Percentiles rank a stretch among this genome's conserved stretches.
These are phyloP conservation scores for Petunia hybrid DNA, from an alignment of 305 asterid genomes.

Conservation along the genomic window DNA sequence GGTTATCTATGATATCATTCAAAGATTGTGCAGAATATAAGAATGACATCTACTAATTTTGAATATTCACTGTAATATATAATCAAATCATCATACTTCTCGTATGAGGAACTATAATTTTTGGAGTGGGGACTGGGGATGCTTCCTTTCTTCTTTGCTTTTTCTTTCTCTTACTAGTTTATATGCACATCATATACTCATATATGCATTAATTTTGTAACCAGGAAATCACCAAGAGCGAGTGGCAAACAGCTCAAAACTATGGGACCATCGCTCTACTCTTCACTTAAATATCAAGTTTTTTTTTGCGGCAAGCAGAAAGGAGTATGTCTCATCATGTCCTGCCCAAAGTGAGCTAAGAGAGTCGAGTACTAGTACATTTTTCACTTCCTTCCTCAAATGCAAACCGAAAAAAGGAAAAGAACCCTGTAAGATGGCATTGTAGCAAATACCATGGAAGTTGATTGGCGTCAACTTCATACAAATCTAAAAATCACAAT, in stretches of 20 bases:
- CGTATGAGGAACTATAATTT: neutral
- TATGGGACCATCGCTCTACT: too few relatives aligned
- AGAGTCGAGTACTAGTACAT: too few relatives aligned
- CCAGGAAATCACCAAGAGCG: too few relatives aligned
- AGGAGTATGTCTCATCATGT: too few relatives aligned
- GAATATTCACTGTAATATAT: neutral
- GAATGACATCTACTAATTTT: neutral
- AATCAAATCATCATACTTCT: neutral
- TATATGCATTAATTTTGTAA: neutral
- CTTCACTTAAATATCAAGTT: too few relatives aligned
- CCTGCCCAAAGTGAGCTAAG: too few relatives aligned
- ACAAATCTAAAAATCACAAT: too few relatives aligned
- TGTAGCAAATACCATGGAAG: neutral
- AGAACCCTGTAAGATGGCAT: too few relatives aligned
- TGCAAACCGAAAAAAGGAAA: neutral
- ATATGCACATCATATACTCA: neutral
- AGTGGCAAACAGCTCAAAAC: too few relatives aligned
- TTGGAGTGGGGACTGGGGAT: neutral
- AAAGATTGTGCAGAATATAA: constrained; percentile 3
- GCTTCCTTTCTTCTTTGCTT: too few relatives aligned
- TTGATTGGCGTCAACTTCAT: neutral
- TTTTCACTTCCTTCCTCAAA: neutral
- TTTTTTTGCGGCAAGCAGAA: too few relatives aligned
- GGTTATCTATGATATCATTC: neutral
- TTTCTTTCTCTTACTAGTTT: neutral